Percentiles rank a stretch among this genome's conserved stretches.
phyloP scores from a whole-genome alignment of 176 grass and related monocot genomes.

The Microstegium vimineum region DNA sequence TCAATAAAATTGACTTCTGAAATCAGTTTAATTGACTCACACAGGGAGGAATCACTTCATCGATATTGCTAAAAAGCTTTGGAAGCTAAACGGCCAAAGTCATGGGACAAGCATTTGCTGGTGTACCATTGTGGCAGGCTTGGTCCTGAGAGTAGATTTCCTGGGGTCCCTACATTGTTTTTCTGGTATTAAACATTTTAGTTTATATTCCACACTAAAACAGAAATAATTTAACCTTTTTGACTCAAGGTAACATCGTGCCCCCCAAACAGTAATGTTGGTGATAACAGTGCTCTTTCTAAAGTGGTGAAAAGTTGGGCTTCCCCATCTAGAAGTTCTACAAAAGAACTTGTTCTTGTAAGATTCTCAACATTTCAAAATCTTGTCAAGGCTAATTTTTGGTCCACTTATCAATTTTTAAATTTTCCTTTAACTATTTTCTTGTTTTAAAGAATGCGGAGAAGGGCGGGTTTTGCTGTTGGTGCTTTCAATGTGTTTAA shows the following conservation, averaged over 20 bases:
- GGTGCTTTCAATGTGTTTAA: slow-evolving; percentile 99
- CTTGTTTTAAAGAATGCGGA: slow-evolving; percentile 70
- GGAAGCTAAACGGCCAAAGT: slow-evolving; percentile 81
- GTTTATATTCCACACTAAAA: slow-evolving; percentile 9
- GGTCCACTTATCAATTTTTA: slow-evolving; percentile 19
- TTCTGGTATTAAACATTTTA: slow-evolving; percentile 58
- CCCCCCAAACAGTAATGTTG: slow-evolving; percentile 75
- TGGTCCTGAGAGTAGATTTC: slow-evolving; percentile 93
- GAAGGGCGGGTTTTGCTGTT: slow-evolving; percentile 78
- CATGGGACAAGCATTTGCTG: slow-evolving; percentile 91
- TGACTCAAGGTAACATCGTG: slow-evolving; percentile 28
- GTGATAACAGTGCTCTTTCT: slow-evolving; percentile 74
- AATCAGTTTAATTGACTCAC: slow-evolving; percentile 16
- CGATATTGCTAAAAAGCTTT: slow-evolving; percentile 98
- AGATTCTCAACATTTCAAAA: slow-evolving; percentile 29
- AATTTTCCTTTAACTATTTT: slow-evolving; percentile 24
- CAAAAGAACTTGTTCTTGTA: slow-evolving; percentile 79
- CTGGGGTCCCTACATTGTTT: slow-evolving; percentile 98
- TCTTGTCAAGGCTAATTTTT: slow-evolving; percentile 16
- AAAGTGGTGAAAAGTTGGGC: slow-evolving; percentile 81
- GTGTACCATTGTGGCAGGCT: slow-evolving; percentile 94
- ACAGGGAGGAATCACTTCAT: slow-evolving; percentile 98
- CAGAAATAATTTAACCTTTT: slow-evolving; percentile 17
- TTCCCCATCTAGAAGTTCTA: slow-evolving; percentile 62
- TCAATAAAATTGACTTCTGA: slow-evolving; percentile 24